Evolutionary conservation across 257 asterid genomes (phyloP), one percentile per base, ranked within the genome.

Genomic region (Plectranthus barbatus): DNA sequence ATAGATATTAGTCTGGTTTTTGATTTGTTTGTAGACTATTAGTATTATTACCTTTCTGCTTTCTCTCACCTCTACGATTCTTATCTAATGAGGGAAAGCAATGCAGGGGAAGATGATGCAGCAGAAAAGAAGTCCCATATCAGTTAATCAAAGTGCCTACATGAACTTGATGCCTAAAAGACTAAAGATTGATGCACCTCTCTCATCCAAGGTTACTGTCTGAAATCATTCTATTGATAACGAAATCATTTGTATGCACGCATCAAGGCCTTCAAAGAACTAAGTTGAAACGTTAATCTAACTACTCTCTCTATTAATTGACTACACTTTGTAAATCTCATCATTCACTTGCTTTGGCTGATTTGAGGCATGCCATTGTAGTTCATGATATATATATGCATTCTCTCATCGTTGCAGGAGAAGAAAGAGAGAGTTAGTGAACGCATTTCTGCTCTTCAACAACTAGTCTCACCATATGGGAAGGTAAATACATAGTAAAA

Each of bases 391-490:
- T 24, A 49, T 37, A 60, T 0, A 21, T 4, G 48, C n/a, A n/a
- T n/a, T n/a, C n/a, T 62, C 23, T 64, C 41, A 17, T 10, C 48
- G 59, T 21, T 26, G 61, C 72, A 86, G 93, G 97, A 92, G 74
- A 88, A 84, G 86, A 89, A 89, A 70, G 99, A 85, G 84, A 86
- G 83, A 84, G 72, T 89, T 53, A 81, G 91, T 12, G 90, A 86
- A 65, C 83, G 91, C 10, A 81, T 92, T 53, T 78, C 88, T 1
- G 95, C 91, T 46, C 96, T 92, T 67, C 99, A 89, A 60, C 96
- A 92, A 71, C 90, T 92, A 18, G 97, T 92, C 66, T 92, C 99
- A 9, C 99, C 99, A 26, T 92, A 67, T 66, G 99, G 99, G 34
- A 92, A 89, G 95, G 99, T 92, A 61, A 14, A 18, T 92, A 61